Evolutionary conservation across 148 eudicot genomes (phyloP), one percentile per base, ranked within the genome.

Genomic region (Rhododendron simsii): DNA sequence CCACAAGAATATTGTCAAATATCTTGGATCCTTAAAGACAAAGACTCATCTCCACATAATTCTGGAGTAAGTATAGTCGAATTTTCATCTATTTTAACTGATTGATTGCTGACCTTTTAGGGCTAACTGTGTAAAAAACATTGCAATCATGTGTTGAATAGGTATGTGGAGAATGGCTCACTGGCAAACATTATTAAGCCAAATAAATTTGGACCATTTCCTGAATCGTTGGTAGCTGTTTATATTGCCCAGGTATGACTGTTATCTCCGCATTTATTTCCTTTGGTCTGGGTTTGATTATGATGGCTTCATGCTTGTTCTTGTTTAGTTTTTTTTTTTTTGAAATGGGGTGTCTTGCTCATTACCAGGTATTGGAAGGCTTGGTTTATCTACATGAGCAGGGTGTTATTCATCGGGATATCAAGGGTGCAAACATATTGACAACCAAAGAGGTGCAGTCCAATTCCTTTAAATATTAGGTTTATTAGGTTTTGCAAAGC

Each of bases 121-220:
- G 4, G 26, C 45, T 69, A 48, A 59, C 44, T 28, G n/a, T 48
- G 18, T 87, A 7, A 16, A 23, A 69, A 80, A 73, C 26, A 75
- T 80, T 45, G 39, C 44, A 57, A 33, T 78, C 73, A 82, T 81
- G 50, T 57, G 44, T 79, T 78, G 69, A 55, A 63, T 79, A 98
- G 99, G 90, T 98, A 93, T 90, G 99, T 98, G 89, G 99, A 98
- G 91, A 98, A 98, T 89, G 99, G 99, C 39, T 98, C 99, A 88
- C 98, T 98, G 87, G 99, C 99, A 71, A 95, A 98, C 86, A 98
- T 95, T 74, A 94, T 98, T 59, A 95, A 98, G 93, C 99, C 99
- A 85, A 98, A 93, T 86, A 98, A 98, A 87, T 98, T 98, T 94
- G 98, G 99, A 85, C 99, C 99, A 28, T 98, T 98, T 90, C 99